phyloP scores from a whole-genome alignment of 2,329 filamentous ascomycete species.

The Sclerotinia trifoliorum region DNA sequence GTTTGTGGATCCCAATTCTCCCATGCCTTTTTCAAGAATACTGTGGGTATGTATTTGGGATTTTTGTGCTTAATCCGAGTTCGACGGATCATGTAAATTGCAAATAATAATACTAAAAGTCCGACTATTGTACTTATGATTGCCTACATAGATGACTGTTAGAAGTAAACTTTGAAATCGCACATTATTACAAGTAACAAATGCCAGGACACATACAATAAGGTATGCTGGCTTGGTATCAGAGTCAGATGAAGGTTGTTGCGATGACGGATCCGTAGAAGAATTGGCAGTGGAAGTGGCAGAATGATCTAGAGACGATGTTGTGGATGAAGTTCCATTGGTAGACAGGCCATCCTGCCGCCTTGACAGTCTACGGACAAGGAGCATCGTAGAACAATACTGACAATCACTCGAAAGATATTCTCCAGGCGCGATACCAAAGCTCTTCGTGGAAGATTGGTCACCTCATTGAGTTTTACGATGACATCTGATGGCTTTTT shows the following conservation, averaged over 20 bases:
- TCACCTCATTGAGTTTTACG: conserved; percentile 19
- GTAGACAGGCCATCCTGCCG: conserved; percentile 17
- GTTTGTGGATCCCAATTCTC: conserved; percentile 46
- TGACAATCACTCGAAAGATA: conserved; percentile 1
- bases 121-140: conserved; percentile 25
- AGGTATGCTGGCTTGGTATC: conserved; percentile 13
- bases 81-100: conserved; percentile 38
- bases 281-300: background rate
- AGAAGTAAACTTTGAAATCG: background rate
- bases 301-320: background rate
- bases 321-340: conserved; percentile 15
- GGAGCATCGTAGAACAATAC: conserved; percentile 18
- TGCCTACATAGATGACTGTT: conserved; percentile 19
- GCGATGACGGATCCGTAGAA: background rate
- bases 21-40: conserved; percentile 52
- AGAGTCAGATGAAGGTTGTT: background rate
- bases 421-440: conserved; percentile 10
- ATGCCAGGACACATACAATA: conserved; percentile 20
- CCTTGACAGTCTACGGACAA: conserved; percentile 13
- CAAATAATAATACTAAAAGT: conserved; percentile 29
- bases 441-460: conserved; percentile 18
- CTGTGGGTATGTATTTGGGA: conserved; percentile 52
- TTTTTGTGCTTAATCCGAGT: conserved; percentile 46
- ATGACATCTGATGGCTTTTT: conserved; percentile 9
- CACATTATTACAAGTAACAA: background rate